Percentiles rank a stretch among this genome's conserved stretches.
These are phyloP conservation scores for Stephanodiscus triporus DNA, from an alignment of 108 stramenopile species.

Conservation along the genomic window DNA sequence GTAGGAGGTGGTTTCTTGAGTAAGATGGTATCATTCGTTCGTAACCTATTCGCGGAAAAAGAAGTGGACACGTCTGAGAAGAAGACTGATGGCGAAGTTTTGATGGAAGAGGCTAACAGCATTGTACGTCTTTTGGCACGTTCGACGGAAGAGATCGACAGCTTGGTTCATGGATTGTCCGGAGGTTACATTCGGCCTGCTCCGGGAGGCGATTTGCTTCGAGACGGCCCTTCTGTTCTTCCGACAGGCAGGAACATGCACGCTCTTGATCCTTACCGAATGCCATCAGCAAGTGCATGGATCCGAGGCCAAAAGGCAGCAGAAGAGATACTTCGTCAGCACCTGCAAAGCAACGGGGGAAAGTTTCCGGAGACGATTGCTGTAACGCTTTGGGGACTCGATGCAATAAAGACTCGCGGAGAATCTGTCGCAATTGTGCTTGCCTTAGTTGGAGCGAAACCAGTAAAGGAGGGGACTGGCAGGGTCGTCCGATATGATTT, in stretches of 20 bases:
- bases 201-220: slow-evolving; percentile 79
- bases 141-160: slow-evolving; percentile 76
- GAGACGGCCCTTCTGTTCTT: slow-evolving; percentile 78
- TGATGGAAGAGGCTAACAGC: slow-evolving; percentile 53
- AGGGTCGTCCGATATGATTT: slow-evolving; percentile 79
- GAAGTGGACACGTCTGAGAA: slow-evolving; percentile 17
- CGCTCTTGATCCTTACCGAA: slow-evolving; percentile 86
- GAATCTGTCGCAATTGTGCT: slow-evolving; percentile 89
- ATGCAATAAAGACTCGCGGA: slow-evolving; percentile 83
- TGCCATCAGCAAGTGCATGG: slow-evolving; percentile 86
- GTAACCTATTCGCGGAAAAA: slow-evolving; percentile 22
- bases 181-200: slow-evolving; percentile 76
- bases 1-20: slow-evolving; percentile 9
- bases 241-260: slow-evolving; percentile 88
- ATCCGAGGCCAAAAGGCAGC: slow-evolving; percentile 70
- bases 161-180: slow-evolving; percentile 61
- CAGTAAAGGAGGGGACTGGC: slow-evolving; percentile 82
- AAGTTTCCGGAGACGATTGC: slow-evolving; percentile 75
- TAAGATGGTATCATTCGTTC: slow-evolving; percentile 30
- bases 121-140: slow-evolving; percentile 60
- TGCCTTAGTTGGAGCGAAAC: slow-evolving; percentile 79
- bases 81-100: slow-evolving; percentile 8
- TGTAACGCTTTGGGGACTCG: slow-evolving; percentile 63
- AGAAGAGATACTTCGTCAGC: slow-evolving; percentile 76
- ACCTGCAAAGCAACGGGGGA: slow-evolving; percentile 60